phyloP scores from a whole-genome alignment of 345 rosid genomes.

The Eucalyptus brandiana region DNA sequence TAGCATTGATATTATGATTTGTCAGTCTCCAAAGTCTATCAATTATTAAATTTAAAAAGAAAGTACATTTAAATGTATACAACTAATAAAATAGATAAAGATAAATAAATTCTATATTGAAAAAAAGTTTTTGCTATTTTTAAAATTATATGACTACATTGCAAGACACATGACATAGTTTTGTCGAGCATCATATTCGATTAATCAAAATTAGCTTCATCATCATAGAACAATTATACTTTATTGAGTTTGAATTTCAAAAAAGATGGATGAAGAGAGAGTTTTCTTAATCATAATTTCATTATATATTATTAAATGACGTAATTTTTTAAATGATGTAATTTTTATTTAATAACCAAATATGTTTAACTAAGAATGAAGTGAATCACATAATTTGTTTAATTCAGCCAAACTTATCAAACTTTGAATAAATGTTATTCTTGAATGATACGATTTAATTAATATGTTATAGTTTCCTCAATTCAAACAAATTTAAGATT shows the following conservation, averaged over 20 bases:
- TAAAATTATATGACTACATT: background rate
- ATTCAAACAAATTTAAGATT: background rate
- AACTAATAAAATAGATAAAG: background rate
- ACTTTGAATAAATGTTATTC: background rate
- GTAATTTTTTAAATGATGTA: background rate
- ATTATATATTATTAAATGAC: too few species aligned
- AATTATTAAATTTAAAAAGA: too few species aligned
- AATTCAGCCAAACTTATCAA: background rate
- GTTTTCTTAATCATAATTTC: background rate
- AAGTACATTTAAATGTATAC: too few species aligned
- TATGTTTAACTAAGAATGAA: background rate
- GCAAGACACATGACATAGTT: background rate
- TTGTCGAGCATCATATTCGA: accelerated
- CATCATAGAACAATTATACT: background rate
- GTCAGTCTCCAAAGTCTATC: too few species aligned
- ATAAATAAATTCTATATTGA: too few species aligned
- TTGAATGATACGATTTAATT: background rate
- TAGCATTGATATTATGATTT: too few species aligned
- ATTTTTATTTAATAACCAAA: background rate
- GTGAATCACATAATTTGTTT: background rate
- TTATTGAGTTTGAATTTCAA: background rate
- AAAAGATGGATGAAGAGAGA: background rate
- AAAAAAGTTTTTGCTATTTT: background rate
- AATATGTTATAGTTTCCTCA: background rate
- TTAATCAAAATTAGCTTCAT: background rate